Percentiles rank a stretch among this genome's conserved stretches.
Evolutionary conservation across 768 basidiomycete species (phyloP).

Genomic region (Suillus subaureus): DNA sequence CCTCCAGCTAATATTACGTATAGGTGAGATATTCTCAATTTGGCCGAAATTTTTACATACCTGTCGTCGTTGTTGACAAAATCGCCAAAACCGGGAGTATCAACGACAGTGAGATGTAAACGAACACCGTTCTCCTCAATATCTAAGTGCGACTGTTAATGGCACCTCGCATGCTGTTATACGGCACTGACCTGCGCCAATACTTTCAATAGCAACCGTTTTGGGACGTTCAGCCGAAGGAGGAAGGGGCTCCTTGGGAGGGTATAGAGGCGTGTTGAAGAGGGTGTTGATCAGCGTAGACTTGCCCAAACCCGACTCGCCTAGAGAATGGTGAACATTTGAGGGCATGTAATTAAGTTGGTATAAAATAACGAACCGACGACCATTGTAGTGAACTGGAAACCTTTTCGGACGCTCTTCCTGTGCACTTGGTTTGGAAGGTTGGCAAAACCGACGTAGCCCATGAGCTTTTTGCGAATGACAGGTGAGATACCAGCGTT

Average conservation of each 20-base stretch:
- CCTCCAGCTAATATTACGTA: conserved; percentile 74
- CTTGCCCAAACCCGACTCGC: conserved; percentile 98
- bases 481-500: conserved; percentile 37
- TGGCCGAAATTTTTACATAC: conserved; percentile 43
- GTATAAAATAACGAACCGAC: conserved; percentile 72
- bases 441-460: conserved; percentile 96
- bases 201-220: conserved; percentile 98
- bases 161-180: background rate
- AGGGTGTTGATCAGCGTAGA: conserved; percentile 98
- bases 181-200: conserved; percentile 82
- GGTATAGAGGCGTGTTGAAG: conserved; percentile 96
- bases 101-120: conserved; percentile 96
- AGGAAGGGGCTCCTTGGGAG: conserved; percentile 79
- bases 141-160: conserved; percentile 51
- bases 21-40: conserved; percentile 18
- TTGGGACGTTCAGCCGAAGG: conserved; percentile 87
- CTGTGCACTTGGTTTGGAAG: conserved; percentile 99
- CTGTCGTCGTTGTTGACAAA: conserved; percentile 99
- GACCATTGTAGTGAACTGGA: conserved; percentile 99
- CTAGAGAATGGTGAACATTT: conserved; percentile 41
- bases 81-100: conserved; percentile 98
- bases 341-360: conserved; percentile 19
- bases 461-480: conserved; percentile 90
- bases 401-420: conserved; percentile 96
- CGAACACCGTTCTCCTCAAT: conserved; percentile 99